Conservation (phyloP, 2,329 filamentous ascomycete genomes). For the Geosmithia flava region DNA sequence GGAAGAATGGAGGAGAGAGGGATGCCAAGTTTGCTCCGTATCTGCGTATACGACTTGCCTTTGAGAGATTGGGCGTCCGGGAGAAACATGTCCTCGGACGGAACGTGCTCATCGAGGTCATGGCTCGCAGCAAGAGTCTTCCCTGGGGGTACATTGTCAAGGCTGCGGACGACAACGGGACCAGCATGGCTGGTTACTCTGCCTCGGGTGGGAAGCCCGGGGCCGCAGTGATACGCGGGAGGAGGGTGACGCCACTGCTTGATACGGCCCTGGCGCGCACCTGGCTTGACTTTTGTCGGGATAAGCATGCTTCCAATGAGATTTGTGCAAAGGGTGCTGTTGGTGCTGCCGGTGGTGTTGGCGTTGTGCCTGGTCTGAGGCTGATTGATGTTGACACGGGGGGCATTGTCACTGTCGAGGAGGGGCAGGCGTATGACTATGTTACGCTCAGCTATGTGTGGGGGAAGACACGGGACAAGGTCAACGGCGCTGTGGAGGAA, state of each 20-base stretch:
- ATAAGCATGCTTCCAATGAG: constrained; percentile 10
- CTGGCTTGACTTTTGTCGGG: constrained; percentile 21
- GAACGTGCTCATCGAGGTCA: constrained; percentile 22
- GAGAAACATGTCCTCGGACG: constrained; percentile 23
- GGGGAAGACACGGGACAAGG: constrained; percentile 3
- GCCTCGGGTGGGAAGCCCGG: neutral
- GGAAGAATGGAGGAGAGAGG: constrained; percentile 7
- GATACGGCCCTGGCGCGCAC: constrained; percentile 14
- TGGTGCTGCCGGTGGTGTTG: constrained; percentile 5
- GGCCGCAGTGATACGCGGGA: constrained; percentile 12
- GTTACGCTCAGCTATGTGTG: constrained; percentile 23
- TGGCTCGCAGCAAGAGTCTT: constrained; percentile 19
- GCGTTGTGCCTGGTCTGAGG: constrained; percentile 13
- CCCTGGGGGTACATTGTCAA: constrained; percentile 23
- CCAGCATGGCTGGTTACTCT: constrained; percentile 1
- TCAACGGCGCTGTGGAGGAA: too few relatives aligned
- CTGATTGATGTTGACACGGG: constrained; percentile 18
- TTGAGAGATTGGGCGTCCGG: constrained; percentile 21
- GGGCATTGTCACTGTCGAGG: constrained; percentile 13
- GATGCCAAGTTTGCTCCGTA: constrained; percentile 23
- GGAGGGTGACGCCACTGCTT: constrained; percentile 16
- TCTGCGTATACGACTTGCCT: constrained; percentile 22
- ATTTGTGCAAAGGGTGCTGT: constrained; percentile 2
- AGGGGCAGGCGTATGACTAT: constrained; percentile 12
- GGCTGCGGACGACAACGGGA: constrained; percentile 10